These are phyloP conservation scores for Cicer pinnatifidum DNA, from an alignment of 306 rosid genomes.

Conservation along the genomic window DNA sequence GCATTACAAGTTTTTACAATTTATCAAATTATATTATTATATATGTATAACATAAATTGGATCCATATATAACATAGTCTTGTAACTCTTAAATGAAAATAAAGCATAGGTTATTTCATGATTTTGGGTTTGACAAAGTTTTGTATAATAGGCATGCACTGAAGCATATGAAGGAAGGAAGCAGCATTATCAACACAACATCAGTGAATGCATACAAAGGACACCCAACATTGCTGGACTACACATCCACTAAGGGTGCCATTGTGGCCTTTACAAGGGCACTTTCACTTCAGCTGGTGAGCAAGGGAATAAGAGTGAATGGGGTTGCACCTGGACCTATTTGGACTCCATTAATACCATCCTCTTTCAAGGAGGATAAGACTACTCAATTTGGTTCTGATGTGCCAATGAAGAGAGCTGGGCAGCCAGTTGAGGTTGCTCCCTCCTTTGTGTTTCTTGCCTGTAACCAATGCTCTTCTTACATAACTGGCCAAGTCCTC, in stretches of 20 bases:
- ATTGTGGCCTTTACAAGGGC: conserved; percentile 73
- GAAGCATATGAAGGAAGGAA: conserved; percentile 82
- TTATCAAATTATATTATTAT: too few relatives aligned
- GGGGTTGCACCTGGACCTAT: conserved; percentile 92
- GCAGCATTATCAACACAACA: conserved; percentile 75
- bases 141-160: conserved; percentile 57
- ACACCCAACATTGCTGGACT: conserved; percentile 52
- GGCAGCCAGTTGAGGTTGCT: conserved; percentile 81
- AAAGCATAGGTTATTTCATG: background rate
- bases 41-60: background rate
- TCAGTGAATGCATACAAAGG: conserved; percentile 77
- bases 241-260: conserved; percentile 75
- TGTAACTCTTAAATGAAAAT: background rate
- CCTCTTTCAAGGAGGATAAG: conserved; percentile 53
- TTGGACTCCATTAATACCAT: conserved; percentile 71
- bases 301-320: conserved; percentile 67
- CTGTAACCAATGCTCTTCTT: conserved; percentile 67
- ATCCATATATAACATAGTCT: background rate
- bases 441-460: conserved; percentile 76
- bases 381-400: conserved; percentile 48
- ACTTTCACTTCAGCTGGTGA: conserved; percentile 64
- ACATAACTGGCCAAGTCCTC: conserved; percentile 79
- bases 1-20: too few relatives aligned
- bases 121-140: conserved; percentile 4
- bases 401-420: conserved; percentile 77